These are phyloP conservation scores for Scedosporium minutisporum DNA, from an alignment of 2,329 filamentous ascomycete species.

Conservation along the genomic window DNA sequence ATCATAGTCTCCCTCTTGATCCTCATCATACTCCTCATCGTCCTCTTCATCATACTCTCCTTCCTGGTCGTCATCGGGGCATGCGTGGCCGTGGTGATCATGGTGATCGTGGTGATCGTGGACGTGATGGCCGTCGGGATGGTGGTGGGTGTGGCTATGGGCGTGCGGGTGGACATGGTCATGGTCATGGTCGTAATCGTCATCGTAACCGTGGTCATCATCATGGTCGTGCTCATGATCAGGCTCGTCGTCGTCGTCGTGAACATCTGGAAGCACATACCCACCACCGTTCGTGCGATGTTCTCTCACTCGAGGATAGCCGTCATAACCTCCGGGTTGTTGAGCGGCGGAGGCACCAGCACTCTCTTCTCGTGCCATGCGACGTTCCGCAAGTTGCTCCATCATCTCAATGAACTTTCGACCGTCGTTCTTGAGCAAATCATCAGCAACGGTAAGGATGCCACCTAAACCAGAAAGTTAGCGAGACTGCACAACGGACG, in stretches of 20 bases:
- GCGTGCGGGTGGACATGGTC: conserved; percentile 55
- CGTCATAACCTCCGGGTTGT: conserved; percentile 3
- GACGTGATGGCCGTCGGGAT: conserved; percentile 67
- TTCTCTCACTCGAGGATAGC: conserved; percentile 15
- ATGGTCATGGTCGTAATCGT: conserved; percentile 57
- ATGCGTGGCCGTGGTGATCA: conserved; percentile 40
- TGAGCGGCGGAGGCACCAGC: conserved; percentile 27
- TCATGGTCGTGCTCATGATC: conserved; percentile 54
- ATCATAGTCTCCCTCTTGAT: conserved; percentile 5
- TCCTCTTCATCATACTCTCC: conserved; percentile 68
- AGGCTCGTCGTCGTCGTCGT: conserved; percentile 51
- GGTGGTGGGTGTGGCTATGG: conserved; percentile 50
- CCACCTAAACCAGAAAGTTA: conserved; percentile 60
- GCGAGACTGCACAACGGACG: conserved; percentile 22
- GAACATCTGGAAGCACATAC: conserved; percentile 53
- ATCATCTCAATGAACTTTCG: conserved; percentile 99
- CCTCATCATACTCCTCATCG: conserved; percentile 37
- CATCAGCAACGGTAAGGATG: conserved; percentile 96
- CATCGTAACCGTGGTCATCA: conserved; percentile 58
- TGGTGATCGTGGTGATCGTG: conserved; percentile 53
- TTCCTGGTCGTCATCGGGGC: conserved; percentile 57
- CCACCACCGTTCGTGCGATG: conserved; percentile 51
- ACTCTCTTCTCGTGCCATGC: conserved; percentile 95
- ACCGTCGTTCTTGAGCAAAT: conserved; percentile 95
- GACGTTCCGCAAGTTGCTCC: conserved; percentile 94